A percentile compares a stretch with the other conserved stretches of the same genome.
Evolutionary conservation across 2,329 filamentous ascomycete genomes (phyloP).

Genomic region (Daldinia eschscholtzii): DNA sequence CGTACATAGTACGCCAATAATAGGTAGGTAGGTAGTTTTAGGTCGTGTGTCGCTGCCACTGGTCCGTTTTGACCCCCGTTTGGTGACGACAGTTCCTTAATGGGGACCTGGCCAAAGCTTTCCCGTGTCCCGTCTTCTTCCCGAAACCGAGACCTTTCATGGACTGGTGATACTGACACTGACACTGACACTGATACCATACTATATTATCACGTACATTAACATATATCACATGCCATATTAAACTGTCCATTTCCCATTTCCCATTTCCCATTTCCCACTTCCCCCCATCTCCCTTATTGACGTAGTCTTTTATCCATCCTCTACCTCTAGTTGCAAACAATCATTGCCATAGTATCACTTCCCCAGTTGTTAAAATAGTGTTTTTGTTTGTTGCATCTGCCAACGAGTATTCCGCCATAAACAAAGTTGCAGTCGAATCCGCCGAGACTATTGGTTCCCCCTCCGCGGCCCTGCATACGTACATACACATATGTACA

Average conservation of each 20-base stretch:
- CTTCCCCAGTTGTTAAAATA: conserved; percentile 29
- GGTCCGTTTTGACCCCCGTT: conserved; percentile 22
- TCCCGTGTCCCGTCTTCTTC: conserved; percentile 17
- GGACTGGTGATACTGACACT: neutral
- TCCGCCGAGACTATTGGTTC: conserved; percentile 36
- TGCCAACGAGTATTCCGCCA: conserved; percentile 37
- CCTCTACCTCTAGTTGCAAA: neutral
- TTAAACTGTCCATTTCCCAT: conserved; percentile 2
- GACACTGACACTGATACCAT: neutral
- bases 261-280: neutral
- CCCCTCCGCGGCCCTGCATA: conserved; percentile 22
- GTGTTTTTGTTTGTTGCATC: conserved; percentile 40
- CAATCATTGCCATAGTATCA: neutral
- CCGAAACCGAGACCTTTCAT: conserved; percentile 23
- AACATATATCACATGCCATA: conserved; percentile 14
- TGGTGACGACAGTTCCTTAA: conserved; percentile 39
- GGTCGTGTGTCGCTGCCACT: conserved; percentile 23
- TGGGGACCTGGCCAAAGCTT: conserved; percentile 12
- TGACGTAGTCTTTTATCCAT: neutral
- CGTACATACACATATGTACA: conserved; percentile 31
- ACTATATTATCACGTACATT: conserved; percentile 4
- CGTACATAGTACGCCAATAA: neutral
- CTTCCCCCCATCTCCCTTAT: neutral
- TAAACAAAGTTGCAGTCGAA: conserved; percentile 35
- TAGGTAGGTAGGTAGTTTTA: conserved; percentile 6